Conservation (phyloP, 2,329 filamentous ascomycete genomes). For the Botrytis cinerea region DNA sequence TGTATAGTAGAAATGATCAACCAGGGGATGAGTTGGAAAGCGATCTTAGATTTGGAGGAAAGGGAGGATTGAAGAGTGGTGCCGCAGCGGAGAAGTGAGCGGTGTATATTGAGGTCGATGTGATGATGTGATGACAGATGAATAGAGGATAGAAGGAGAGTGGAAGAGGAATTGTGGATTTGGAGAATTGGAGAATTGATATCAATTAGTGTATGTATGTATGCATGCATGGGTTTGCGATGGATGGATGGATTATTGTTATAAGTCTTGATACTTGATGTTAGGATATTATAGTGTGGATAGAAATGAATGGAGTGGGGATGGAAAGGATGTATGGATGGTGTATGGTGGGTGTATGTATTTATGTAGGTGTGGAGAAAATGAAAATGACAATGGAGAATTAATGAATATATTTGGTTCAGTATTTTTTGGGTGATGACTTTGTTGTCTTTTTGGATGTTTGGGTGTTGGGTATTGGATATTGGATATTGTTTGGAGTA, state of each 20-base stretch:
- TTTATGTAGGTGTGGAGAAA: too few species aligned
- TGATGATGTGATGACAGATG: background rate
- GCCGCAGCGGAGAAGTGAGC: background rate
- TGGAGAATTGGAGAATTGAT: background rate
- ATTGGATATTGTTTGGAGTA: too few species aligned
- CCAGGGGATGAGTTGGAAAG: slow-evolving; percentile 44
- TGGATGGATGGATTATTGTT: background rate
- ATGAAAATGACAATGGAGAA: too few species aligned
- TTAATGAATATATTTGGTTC: too few species aligned
- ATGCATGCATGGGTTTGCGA: background rate
- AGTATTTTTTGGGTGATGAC: too few species aligned
- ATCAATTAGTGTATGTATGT: background rate
- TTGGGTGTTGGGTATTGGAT: too few species aligned
- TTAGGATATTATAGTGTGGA: background rate
- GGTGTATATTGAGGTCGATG: background rate
- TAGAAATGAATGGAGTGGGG: background rate
- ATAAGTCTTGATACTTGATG: background rate
- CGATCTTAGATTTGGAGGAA: slow-evolving; percentile 29
- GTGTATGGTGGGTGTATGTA: too few species aligned
- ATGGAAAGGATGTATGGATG: background rate
- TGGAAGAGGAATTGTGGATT: background rate
- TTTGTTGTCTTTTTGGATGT: too few species aligned
- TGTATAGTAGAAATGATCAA: slow-evolving; percentile 62
- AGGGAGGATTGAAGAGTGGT: background rate
- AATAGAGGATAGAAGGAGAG: background rate